Conservation (phyloP, 495 filamentous ascomycete genomes). For the Penicillium canariense region DNA sequence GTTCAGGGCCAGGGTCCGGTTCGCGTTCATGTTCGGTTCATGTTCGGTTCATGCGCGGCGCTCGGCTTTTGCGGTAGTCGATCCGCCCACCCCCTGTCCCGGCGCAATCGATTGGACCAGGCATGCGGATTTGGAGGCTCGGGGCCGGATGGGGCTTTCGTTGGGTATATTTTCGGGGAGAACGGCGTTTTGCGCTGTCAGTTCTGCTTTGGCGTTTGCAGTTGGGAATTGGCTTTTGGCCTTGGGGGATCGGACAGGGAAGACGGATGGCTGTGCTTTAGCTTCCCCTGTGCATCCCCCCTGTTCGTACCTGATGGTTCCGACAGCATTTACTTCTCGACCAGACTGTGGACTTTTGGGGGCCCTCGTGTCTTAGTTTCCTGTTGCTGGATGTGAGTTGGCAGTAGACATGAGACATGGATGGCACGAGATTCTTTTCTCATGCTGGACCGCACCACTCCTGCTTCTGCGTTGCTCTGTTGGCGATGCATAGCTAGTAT, state of each 20-base stretch:
- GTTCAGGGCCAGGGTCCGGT: not conserved
- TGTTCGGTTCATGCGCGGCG: not conserved
- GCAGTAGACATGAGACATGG: too few relatives aligned
- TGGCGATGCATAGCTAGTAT: constrained; percentile 25
- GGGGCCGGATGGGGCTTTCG: not conserved
- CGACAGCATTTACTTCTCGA: too few relatives aligned
- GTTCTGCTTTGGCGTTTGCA: not conserved
- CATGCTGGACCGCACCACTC: not conserved
- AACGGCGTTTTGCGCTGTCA: not conserved
- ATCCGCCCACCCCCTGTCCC: not conserved
- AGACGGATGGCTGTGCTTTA: not conserved
- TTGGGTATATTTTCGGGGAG: not conserved
- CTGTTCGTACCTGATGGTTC: not conserved
- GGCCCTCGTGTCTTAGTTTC: too few relatives aligned
- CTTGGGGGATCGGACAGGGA: not conserved
- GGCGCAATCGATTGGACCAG: not conserved
- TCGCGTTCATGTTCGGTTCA: not conserved
- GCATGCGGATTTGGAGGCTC: not conserved
- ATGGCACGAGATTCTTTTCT: too few relatives aligned
- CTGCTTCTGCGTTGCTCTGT: constrained; percentile 9
- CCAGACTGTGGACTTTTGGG: too few relatives aligned
- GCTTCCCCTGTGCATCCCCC: not conserved
- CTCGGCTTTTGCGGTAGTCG: not conserved
- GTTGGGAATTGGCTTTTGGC: not conserved
- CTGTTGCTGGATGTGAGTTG: too few relatives aligned